Evolutionary conservation across 164 flowering plant genomes (phyloP), one percentile per base, ranked within the genome.

Genomic region (Aristolochia californica): DNA sequence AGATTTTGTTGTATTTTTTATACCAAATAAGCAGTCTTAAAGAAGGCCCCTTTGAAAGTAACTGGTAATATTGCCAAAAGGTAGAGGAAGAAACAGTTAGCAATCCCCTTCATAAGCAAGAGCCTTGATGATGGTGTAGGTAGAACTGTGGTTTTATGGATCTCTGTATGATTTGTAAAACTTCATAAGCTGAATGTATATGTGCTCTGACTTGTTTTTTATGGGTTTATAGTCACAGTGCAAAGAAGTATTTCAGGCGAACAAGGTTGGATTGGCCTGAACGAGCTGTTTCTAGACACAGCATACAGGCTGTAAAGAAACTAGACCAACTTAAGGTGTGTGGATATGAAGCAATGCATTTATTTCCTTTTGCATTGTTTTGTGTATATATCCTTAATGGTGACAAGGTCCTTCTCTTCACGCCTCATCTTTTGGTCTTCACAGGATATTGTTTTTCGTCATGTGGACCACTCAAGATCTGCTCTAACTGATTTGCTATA

Each of bases 201-300:
- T 22, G 13, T 1, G 5, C 27, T 26, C 28, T 17, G n/a, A 27
- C 4, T 54, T 54, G 12, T 5, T 43, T 60, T 18, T 51, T 34
- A 53, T 49, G 5, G 54, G 22, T 8, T 27, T 64, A 65, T 69
- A 90, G 97, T 66, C 74, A 75, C 45, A 72, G 72, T 30, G 76
- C 83, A 18, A 85, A 87, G 49, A 82, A 82, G 23, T 87, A 84
- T 64, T 75, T 86, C 68, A 77, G 78, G 66, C 67, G 77, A 66
- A 61, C 68, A n/a, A 60, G 84, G 16, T 66, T 89, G 53, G 76
- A 87, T 66, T 89, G 97, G 97, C 97, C 95, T 4, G 95, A 81
- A 70, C 93, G 95, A 60, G 97, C 97, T 7, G 74, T 60, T 44
- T 87, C 97, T 11, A 80, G 95, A 61, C 90, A 87, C 63, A 90